phyloP scores from a whole-genome alignment of 306 rosid genomes.

The Prunus kanzakura region DNA sequence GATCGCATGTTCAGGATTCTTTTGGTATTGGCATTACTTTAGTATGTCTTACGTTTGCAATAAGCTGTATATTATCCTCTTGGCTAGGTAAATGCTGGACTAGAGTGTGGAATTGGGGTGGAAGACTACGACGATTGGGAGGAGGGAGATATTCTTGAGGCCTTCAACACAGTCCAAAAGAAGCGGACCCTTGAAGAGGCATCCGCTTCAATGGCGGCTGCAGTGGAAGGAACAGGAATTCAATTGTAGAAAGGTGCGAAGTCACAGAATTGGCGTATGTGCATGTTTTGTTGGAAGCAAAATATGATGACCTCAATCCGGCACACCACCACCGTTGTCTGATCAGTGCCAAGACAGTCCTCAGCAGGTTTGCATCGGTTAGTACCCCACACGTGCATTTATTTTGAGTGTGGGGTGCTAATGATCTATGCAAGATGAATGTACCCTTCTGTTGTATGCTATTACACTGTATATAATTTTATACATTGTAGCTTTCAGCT shows the following conservation, averaged over 20 bases:
- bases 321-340: constrained; percentile 5
- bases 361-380: constrained; percentile 18
- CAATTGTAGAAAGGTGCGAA: constrained; percentile 31
- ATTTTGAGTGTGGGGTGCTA: constrained; percentile 26
- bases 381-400: constrained; percentile 22
- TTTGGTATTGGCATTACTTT: constrained; percentile 1
- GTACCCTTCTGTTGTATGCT: constrained; percentile 35
- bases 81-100: constrained; percentile 82
- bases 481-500: constrained; percentile 46
- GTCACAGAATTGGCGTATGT: constrained; percentile 13
- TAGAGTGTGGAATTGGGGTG: constrained; percentile 85
- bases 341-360: constrained; percentile 24
- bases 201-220: constrained; percentile 86
- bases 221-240: constrained; percentile 68
- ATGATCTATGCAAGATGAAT: constrained; percentile 30
- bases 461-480: constrained; percentile 62
- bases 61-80: constrained; percentile 22
- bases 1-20: not conserved
- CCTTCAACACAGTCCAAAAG: constrained; percentile 69
- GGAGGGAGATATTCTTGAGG: constrained; percentile 75
- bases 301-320: constrained; percentile 12
- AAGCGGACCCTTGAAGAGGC: constrained; percentile 96
- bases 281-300: constrained; percentile 14
- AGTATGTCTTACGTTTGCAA: not conserved
- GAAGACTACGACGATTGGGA: constrained; percentile 84